Conservation (phyloP, 495 filamentous ascomycete genomes). For the Aspergillus homomorphus region DNA sequence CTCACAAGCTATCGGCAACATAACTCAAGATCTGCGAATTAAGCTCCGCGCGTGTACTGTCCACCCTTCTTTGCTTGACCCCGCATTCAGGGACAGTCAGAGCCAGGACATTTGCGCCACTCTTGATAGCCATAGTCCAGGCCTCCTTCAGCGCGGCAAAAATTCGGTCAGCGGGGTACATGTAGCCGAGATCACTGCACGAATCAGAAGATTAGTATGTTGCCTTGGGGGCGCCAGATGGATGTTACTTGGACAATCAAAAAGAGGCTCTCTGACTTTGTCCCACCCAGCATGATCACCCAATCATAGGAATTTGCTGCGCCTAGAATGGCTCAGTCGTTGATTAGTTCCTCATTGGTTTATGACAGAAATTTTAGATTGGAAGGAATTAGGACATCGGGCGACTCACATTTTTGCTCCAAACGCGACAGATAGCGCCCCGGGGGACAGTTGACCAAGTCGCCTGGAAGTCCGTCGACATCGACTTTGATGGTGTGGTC, state of each 20-base stretch:
- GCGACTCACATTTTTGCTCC: slow-evolving; percentile 32
- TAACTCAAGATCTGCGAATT: slow-evolving; percentile 52
- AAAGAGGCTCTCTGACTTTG: slow-evolving; percentile 43
- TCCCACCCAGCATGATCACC: slow-evolving; percentile 53
- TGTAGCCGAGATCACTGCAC: slow-evolving; percentile 44
- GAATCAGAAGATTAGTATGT: neutral
- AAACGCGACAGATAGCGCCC: slow-evolving; percentile 48
- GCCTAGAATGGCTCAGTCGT: neutral
- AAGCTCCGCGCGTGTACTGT: slow-evolving; percentile 40
- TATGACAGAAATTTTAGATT: neutral
- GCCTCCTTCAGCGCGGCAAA: slow-evolving; percentile 40
- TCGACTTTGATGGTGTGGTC: slow-evolving; percentile 22
- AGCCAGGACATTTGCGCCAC: slow-evolving; percentile 52
- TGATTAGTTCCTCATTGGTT: neutral
- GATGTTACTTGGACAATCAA: too few relatives aligned
- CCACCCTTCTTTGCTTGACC: slow-evolving; percentile 23
- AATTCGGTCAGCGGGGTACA: slow-evolving; percentile 27
- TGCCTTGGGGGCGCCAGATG: too few relatives aligned
- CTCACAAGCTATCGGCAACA: slow-evolving; percentile 44
- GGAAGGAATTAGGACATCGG: slow-evolving; percentile 14
- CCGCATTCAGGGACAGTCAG: slow-evolving; percentile 58
- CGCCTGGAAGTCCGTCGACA: slow-evolving; percentile 49
- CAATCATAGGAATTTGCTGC: slow-evolving; percentile 29
- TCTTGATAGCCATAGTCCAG: slow-evolving; percentile 46
- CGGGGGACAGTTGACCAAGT: slow-evolving; percentile 40